These are phyloP conservation scores for Dipteronia sinensis DNA, from an alignment of 345 rosid genomes.

Conservation along the genomic window DNA sequence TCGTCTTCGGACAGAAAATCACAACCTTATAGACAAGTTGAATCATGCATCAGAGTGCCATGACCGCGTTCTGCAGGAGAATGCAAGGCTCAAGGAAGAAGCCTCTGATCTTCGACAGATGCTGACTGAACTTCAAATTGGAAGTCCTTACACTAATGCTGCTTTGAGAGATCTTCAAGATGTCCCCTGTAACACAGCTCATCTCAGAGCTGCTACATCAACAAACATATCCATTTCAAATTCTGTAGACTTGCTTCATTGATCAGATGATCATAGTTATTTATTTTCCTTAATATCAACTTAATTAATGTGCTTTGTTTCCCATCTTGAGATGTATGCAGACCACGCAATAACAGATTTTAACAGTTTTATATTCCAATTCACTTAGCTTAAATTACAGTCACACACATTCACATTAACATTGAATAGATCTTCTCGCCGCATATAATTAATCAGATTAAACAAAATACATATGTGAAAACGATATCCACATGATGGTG, in stretches of 20 bases:
- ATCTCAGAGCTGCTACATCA: slow-evolving; percentile 42
- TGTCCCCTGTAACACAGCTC: slow-evolving; percentile 47
- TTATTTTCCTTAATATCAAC: slow-evolving; percentile 12
- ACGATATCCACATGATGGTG: slow-evolving; percentile 30
- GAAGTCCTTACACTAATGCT: slow-evolving; percentile 42
- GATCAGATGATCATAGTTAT: slow-evolving; percentile 19
- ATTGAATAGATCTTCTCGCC: slow-evolving; percentile 31
- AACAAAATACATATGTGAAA: slow-evolving; percentile 28
- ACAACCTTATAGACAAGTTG: slow-evolving; percentile 64
- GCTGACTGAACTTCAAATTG: slow-evolving; percentile 52
- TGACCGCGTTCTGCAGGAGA: slow-evolving; percentile 67
- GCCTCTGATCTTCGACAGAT: slow-evolving; percentile 72
- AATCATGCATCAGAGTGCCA: slow-evolving; percentile 66
- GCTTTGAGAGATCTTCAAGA: slow-evolving; percentile 59
- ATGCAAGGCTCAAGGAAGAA: slow-evolving; percentile 79
- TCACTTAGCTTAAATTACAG: neutral
- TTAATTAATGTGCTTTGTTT: slow-evolving; percentile 20
- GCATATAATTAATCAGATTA: slow-evolving; percentile 24
- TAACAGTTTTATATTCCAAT: slow-evolving; percentile 22
- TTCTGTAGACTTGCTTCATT: slow-evolving; percentile 50
- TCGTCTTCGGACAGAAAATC: slow-evolving; percentile 74
- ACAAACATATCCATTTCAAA: slow-evolving; percentile 35
- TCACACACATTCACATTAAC: slow-evolving; percentile 1
- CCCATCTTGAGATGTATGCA: slow-evolving; percentile 20
- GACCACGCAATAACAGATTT: slow-evolving; percentile 37